phyloP scores from a whole-genome alignment of 2,329 filamentous ascomycete species.

The Fusarium sp. region DNA sequence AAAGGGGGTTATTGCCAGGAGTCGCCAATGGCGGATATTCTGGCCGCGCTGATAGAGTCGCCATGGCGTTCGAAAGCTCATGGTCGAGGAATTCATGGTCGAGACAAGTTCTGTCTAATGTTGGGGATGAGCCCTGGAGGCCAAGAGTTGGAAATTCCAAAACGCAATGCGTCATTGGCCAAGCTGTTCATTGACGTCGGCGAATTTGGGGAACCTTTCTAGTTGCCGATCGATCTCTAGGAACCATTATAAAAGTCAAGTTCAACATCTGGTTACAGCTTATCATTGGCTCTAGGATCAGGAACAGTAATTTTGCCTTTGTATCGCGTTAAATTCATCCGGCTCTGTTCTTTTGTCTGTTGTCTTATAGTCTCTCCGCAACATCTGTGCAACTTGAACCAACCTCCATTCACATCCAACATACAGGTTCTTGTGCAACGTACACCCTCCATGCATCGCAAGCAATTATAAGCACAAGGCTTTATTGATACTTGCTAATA shows the following conservation, averaged over 20 bases:
- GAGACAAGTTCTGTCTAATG: slow-evolving; percentile 19
- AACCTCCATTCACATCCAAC: background rate
- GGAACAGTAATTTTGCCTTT: background rate
- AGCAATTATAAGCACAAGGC: no score
- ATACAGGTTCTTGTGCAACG: no score
- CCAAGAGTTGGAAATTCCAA: slow-evolving; percentile 34
- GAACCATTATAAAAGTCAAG: slow-evolving; percentile 5
- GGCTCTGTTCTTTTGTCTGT: background rate
- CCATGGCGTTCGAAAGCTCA: slow-evolving; percentile 52
- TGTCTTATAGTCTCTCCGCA: background rate
- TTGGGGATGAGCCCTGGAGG: slow-evolving; percentile 22
- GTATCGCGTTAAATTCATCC: background rate
- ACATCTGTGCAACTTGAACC: background rate
- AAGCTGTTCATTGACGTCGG: slow-evolving; percentile 21
- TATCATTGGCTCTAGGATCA: background rate
- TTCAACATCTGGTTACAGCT: background rate
- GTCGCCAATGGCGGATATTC: slow-evolving; percentile 36
- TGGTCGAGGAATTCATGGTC: slow-evolving; percentile 35
- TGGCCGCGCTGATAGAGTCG: slow-evolving; percentile 45
- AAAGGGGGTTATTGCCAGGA: background rate
- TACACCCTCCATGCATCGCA: no score
- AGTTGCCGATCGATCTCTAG: slow-evolving; percentile 26
- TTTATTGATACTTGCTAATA: background rate
- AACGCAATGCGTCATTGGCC: slow-evolving; percentile 45
- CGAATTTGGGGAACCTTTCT: slow-evolving; percentile 2